Percentiles rank a stretch among this genome's conserved stretches.
These are phyloP conservation scores for Beauveria bassiana DNA, from an alignment of 2,329 filamentous ascomycete species.

Conservation along the genomic window DNA sequence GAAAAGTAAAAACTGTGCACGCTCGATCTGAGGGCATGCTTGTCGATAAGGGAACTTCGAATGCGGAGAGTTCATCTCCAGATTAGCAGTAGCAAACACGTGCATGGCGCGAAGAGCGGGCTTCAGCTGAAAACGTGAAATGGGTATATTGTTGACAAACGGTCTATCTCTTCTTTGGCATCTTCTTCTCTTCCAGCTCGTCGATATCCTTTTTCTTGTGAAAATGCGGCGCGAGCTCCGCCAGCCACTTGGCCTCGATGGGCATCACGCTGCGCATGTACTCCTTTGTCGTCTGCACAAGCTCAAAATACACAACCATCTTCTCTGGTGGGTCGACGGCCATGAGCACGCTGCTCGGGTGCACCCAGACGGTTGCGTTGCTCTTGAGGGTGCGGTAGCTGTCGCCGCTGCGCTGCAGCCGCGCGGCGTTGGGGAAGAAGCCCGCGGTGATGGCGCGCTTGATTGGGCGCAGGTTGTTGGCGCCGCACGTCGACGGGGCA, in stretches of 20 bases:
- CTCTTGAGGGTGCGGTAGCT: conserved; percentile 90
- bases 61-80: background rate
- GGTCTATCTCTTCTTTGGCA: conserved; percentile 28
- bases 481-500: conserved; percentile 56
- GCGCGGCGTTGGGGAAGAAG: conserved; percentile 89
- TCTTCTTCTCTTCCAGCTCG: conserved; percentile 66
- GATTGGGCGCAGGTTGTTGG: conserved; percentile 64
- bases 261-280: conserved; percentile 88
- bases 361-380: conserved; percentile 81
- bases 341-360: conserved; percentile 77
- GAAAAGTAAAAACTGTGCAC: too few species aligned
- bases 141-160: background rate
- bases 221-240: conserved; percentile 87
- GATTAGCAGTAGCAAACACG: background rate
- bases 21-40: background rate
- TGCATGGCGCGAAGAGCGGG: background rate
- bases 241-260: conserved; percentile 75
- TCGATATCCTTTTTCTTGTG: conserved; percentile 90
- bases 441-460: conserved; percentile 83
- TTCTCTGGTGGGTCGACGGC: conserved; percentile 67
- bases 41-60: background rate
- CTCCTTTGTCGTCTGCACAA: conserved; percentile 79
- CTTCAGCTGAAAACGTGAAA: background rate
- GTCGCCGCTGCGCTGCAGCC: conserved; percentile 75
- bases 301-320: conserved; percentile 81